A percentile compares a stretch with the other conserved stretches of the same genome.
These are phyloP conservation scores for Candida pseudocylindracea DNA, from an alignment of 1,139 yeast species.

Conservation along the genomic window DNA sequence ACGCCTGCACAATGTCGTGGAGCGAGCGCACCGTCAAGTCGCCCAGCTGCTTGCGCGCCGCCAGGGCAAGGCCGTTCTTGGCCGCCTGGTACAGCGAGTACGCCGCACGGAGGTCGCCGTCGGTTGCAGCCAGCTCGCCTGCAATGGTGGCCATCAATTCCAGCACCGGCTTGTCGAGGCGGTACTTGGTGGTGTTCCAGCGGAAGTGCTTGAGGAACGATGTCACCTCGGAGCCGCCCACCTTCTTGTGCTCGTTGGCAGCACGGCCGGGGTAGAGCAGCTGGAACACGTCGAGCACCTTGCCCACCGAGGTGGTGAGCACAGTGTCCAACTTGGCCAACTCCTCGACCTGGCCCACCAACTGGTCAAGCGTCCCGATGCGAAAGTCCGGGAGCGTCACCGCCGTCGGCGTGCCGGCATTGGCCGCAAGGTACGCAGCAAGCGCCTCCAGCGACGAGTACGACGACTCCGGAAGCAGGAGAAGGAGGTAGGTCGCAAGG, in stretches of 20 bases:
- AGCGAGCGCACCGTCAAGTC: constrained; percentile 79
- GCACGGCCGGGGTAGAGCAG: constrained; percentile 10
- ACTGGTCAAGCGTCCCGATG: constrained; percentile 83
- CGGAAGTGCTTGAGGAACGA: constrained; percentile 51
- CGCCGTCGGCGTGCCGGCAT: constrained; percentile 19
- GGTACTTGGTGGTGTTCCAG: constrained; percentile 77
- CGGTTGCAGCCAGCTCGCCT: constrained; percentile 61
- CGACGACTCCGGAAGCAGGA: constrained; percentile 29
- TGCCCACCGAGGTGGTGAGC: constrained; percentile 41
- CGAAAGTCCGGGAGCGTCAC: constrained; percentile 68
- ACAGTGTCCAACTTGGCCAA: constrained; percentile 61
- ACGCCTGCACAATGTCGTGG: constrained; percentile 71
- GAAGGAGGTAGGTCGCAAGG: constrained; percentile 17
- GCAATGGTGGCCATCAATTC: constrained; percentile 53
- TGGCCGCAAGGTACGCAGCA: constrained; percentile 29
- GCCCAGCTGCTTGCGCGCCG: constrained; percentile 84
- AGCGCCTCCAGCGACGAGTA: constrained; percentile 14
- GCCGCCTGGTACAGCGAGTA: constrained; percentile 60
- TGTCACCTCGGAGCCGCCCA: constrained; percentile 24
- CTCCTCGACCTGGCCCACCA: constrained; percentile 83
- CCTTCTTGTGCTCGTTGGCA: constrained; percentile 7
- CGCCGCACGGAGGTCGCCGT: constrained; percentile 55
- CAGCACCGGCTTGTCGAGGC: constrained; percentile 64
- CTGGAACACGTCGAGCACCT: constrained; percentile 52
- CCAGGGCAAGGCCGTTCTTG: constrained; percentile 62